Evolutionary conservation across 2,329 filamentous ascomycete species (phyloP), one percentile per base, ranked within the genome.

Genomic region (Aspergillus fischeri): DNA sequence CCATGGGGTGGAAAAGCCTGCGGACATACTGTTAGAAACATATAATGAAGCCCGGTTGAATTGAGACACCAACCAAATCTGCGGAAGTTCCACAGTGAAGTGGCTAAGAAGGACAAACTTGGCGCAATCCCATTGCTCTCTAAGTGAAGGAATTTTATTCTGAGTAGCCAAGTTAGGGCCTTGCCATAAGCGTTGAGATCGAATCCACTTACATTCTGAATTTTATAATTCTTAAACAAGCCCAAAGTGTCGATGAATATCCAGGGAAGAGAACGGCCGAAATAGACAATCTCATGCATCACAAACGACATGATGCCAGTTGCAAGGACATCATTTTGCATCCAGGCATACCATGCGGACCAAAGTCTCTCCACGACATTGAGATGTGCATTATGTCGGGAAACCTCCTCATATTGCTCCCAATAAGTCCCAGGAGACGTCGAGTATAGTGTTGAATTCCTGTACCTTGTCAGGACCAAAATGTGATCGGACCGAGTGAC

Each of bases 251-350:
- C 93, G 77, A 97, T 90, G 60, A 99, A 87, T 67, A 97, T 90
- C 86, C 91, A 99, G 1, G 94, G 94, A 58, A 97, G 73, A 58
- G 83, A 89, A 65, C 94, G 87, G 67, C 94, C 94, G 71, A 97
- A 99, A 81, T 99, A 99, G 69, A 99, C 84, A 44, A 86, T 55
- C 77, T 99, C 94, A 81, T 99, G 94, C 85, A 97, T 91, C 65
- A 88, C 78, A 75, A 99, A 99, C 69, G 92, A 96, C 90, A 97
- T 89, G 80, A 99, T 94, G 60, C 94, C 94, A 3, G 94, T 99
- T 58, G 94, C 94, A 61, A 99, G 86, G 54, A 90, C 88, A 78
- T 99, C 94, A 75, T 99, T 99, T 75, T 96, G 91, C 89, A 97
- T 96, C 83, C 87, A 99, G 17, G 93, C 85, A 75, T 99, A 99